Conservation (phyloP, 164 flowering plant species). For the Buxus sempervirens region DNA sequence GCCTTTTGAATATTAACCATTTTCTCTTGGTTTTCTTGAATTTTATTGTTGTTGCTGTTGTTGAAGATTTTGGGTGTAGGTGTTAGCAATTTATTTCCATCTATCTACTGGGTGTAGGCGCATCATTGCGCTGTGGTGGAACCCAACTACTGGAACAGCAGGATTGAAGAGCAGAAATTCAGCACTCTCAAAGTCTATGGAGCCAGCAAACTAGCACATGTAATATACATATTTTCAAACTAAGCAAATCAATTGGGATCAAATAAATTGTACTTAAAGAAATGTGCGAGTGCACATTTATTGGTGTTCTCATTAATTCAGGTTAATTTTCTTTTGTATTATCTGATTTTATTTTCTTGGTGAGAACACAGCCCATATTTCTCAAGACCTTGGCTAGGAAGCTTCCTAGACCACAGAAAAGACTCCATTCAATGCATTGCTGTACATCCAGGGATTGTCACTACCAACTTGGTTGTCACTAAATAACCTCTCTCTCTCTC, state of each 20-base stretch:
- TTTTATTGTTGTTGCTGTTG: too few relatives aligned
- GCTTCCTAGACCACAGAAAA: conserved; percentile 13
- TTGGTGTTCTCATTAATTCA: too few relatives aligned
- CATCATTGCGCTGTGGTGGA: conserved; percentile 24
- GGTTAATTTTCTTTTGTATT: too few relatives aligned
- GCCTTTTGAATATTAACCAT: too few relatives aligned
- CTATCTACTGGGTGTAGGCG: conserved; percentile 14
- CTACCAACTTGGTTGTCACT: conserved; percentile 19
- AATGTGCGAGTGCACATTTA: too few relatives aligned
- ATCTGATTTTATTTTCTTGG: not conserved
- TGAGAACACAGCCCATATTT: conserved; percentile 24
- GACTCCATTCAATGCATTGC: conserved; percentile 23
- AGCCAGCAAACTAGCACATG: conserved; percentile 28
- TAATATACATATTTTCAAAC: not conserved
- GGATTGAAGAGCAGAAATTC: conserved; percentile 17
- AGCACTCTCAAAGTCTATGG: conserved; percentile 22
- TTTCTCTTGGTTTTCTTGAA: too few relatives aligned
- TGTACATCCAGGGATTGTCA: conserved; percentile 30
- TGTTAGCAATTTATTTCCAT: too few relatives aligned
- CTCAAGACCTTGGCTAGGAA: conserved; percentile 24
- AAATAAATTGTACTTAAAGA: too few relatives aligned
- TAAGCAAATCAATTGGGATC: too few relatives aligned
- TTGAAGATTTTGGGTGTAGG: not conserved
- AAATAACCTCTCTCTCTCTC: too few relatives aligned
- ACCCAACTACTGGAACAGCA: conserved; percentile 20